Base-by-base conservation (phyloP, 2,329 filamentous ascomycete genomes). In the Emericellopsis atlantica region DNA sequence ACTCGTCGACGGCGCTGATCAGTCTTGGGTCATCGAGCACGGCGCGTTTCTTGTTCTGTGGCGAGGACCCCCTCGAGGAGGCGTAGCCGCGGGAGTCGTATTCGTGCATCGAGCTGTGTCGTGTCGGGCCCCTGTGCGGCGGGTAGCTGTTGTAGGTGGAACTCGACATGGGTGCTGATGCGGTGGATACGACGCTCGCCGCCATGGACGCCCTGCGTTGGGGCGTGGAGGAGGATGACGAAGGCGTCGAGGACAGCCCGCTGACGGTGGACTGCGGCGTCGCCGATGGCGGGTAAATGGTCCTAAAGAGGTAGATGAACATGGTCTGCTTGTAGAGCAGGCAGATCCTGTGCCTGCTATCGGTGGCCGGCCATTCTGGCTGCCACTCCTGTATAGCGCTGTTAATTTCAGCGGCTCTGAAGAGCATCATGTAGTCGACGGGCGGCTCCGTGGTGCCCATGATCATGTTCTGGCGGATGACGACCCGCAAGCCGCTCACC, bases 401-500 rank as follows among this genome's bases (percentile, higher is more conserved):
- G 48, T 93, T 83, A 50, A 95, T 88, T 40, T 80, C 76, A 6
- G 82, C 78, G 0, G 84, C 86, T 36, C 76, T 74, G 50, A 79
- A 81, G 9, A 92, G 65, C 10, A 79, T 81, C 21, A 74, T 70
- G 53, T 87, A 88, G 56, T 88, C 80, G 34, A 89, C 79, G 0
- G 74, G 69, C 0, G 83, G 84, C 40, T 85, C 79, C 9, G 26
- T 12, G 3, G 75, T 61, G 4, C 74, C 48, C 64, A 41, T 72
- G 54, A 41, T 69, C 49, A 87, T 79, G 40, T 85, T 79, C 26
- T 67, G 65, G 6, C 88, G 76, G 45, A 94, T 83, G 3, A 70
- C 70, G 56, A 89, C 82, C 34, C 87, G 75, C 32, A 95, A 74
- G 11, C 75, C 74, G 2, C 84, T 87, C 45, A 93, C 90, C 51